A percentile compares a stretch with the other conserved stretches of the same genome.
Conservation (phyloP, 768 basidiomycete genomes). For the Rhizopogon vesiculosus region DNA sequence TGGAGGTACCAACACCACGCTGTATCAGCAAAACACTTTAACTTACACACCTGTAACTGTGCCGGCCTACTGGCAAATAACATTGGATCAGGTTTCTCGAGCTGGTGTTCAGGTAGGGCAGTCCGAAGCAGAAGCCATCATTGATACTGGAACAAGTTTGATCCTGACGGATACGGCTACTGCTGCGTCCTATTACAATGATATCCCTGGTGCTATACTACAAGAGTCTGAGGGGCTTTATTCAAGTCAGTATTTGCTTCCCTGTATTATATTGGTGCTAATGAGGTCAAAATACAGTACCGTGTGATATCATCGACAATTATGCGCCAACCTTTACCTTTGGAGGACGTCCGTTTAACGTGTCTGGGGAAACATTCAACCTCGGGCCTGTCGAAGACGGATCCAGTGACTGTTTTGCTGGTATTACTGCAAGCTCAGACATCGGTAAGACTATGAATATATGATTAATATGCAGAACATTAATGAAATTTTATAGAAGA, state of each 20-base stretch:
- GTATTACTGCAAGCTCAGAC: constrained; percentile 22
- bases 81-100: constrained; percentile 23
- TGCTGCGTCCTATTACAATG: constrained; percentile 24
- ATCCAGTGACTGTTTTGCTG: constrained; percentile 32
- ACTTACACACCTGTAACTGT: constrained; percentile 30
- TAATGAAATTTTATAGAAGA: constrained; percentile 8
- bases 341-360: constrained; percentile 32
- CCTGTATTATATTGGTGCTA: background rate
- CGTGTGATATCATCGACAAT: constrained; percentile 23
- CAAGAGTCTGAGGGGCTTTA: constrained; percentile 19
- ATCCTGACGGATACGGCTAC: constrained; percentile 19
- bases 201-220: constrained; percentile 23
- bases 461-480: background rate
- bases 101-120: constrained; percentile 5
- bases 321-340: constrained; percentile 32
- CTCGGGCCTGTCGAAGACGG: constrained; percentile 31
- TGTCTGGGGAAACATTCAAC: constrained; percentile 35
- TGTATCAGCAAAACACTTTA: constrained; percentile 44
- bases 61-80: constrained; percentile 34
- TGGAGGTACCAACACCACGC: constrained; percentile 44
- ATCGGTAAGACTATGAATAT: constrained; percentile 3
- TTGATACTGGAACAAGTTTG: constrained; percentile 30
- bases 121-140: constrained; percentile 21
- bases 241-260: constrained; percentile 18
- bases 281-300: constrained; percentile 19